Evolutionary conservation across 2,329 filamentous ascomycete genomes (phyloP).

Genomic region (Neoascochyta sp.): DNA sequence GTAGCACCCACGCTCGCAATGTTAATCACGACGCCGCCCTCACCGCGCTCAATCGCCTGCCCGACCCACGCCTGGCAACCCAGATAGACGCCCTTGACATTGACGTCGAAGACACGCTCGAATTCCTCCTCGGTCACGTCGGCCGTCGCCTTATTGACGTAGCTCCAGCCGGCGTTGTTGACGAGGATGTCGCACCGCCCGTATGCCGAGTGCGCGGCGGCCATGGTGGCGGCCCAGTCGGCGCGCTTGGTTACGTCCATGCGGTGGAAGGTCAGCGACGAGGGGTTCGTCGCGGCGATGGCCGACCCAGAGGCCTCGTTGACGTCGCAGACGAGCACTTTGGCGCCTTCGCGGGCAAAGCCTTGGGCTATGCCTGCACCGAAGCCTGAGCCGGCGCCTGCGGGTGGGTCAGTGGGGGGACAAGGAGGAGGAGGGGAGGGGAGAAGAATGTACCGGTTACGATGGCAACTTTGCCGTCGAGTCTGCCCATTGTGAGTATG

Average conservation of each 20-base stretch:
- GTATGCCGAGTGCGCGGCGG: slow-evolving; percentile 51
- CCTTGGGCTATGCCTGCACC: slow-evolving; percentile 59
- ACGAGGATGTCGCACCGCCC: slow-evolving; percentile 59
- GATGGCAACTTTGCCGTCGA: slow-evolving; percentile 55
- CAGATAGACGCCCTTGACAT: slow-evolving; percentile 64
- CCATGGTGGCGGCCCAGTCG: slow-evolving; percentile 53
- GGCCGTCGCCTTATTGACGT: slow-evolving; percentile 54
- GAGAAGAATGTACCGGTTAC: slow-evolving; percentile 46
- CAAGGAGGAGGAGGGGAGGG: slow-evolving; percentile 4
- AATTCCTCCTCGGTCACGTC: slow-evolving; percentile 65
- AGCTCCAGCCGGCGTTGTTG: slow-evolving; percentile 58
- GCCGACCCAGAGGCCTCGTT: slow-evolving; percentile 52
- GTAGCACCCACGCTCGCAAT: slow-evolving; percentile 63
- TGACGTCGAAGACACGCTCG: slow-evolving; percentile 63
- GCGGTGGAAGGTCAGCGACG: slow-evolving; percentile 34
- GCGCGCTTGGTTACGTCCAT: slow-evolving; percentile 53
- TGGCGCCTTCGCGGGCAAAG: slow-evolving; percentile 58
- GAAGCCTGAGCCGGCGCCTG: slow-evolving; percentile 60
- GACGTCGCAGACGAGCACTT: slow-evolving; percentile 61
- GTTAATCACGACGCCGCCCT: slow-evolving; percentile 61
- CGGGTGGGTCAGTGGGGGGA: slow-evolving; percentile 4
- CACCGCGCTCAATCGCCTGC: slow-evolving; percentile 56
- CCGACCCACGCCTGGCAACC: slow-evolving; percentile 58
- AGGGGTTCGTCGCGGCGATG: slow-evolving; percentile 44
- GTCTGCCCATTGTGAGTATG: slow-evolving; percentile 35